These are phyloP conservation scores for Cryptosporidium felis DNA, from an alignment of 169 alveolate genomes.

Conservation along the genomic window DNA sequence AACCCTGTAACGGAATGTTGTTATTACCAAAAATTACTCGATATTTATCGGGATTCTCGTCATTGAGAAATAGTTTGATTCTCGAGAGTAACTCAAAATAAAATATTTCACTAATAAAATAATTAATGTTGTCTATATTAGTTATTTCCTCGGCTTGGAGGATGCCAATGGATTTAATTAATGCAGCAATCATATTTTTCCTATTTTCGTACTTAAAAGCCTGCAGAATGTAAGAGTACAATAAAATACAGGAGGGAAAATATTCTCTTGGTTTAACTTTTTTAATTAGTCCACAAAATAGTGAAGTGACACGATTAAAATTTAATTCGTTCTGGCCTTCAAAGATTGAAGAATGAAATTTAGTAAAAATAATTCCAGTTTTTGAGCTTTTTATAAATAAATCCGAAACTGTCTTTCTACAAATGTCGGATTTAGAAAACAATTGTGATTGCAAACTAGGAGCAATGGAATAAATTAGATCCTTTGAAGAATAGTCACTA, in stretches of 20 bases:
- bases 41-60: not conserved
- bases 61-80: not conserved
- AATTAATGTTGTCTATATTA: not conserved
- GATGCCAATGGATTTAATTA: not conserved
- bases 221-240: not conserved
- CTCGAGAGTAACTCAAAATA: not conserved
- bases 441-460: not conserved
- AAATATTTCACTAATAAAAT: not conserved
- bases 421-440: constrained; percentile 4
- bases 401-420: not conserved
- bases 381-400: not conserved
- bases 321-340: not conserved
- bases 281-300: not conserved
- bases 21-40: not conserved
- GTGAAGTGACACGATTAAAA: not conserved
- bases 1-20: not conserved
- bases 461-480: not conserved
- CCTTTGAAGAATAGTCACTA: not conserved
- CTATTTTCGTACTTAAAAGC: not conserved
- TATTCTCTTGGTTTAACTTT: constrained; percentile 17
- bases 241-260: not conserved
- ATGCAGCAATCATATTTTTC: not conserved
- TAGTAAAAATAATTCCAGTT: not conserved
- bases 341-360: not conserved
- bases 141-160: not conserved